Conservation (phyloP, 2,329 filamentous ascomycete species). For the Tolypocladium guangdongense region DNA sequence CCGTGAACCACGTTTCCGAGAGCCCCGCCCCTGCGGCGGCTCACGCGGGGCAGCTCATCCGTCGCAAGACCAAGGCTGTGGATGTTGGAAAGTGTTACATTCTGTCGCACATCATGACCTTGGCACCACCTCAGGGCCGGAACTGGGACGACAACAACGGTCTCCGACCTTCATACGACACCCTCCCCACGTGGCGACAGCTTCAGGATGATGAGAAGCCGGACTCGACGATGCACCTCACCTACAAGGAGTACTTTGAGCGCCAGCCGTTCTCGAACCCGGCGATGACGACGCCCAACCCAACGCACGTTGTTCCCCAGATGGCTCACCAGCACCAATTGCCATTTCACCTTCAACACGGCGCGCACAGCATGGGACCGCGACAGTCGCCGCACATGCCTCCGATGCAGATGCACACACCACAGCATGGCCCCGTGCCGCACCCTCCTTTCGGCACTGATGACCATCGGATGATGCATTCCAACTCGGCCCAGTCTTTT, state of each 20-base stretch:
- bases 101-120: conserved; percentile 40
- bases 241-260: conserved; percentile 73
- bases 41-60: conserved; percentile 39
- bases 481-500: conserved; percentile 72
- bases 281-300: conserved; percentile 57
- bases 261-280: conserved; percentile 44
- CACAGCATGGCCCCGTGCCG: conserved; percentile 58
- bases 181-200: conserved; percentile 73
- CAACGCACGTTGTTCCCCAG: conserved; percentile 58
- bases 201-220: conserved; percentile 59
- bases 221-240: conserved; percentile 52
- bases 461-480: conserved; percentile 81
- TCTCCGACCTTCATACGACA: conserved; percentile 76
- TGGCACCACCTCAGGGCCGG: conserved; percentile 39
- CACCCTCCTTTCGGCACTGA: conserved; percentile 62
- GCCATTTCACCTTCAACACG: conserved; percentile 71
- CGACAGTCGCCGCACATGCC: conserved; percentile 65
- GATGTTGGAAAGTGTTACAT: conserved; percentile 59
- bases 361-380: conserved; percentile 54
- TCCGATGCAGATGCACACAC: conserved; percentile 65
- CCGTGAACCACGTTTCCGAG: conserved; percentile 38
- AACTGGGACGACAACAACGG: conserved; percentile 70
- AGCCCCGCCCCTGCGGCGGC: conserved; percentile 10
- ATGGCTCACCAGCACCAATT: conserved; percentile 76
- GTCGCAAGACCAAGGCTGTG: conserved; percentile 61